Base-by-base conservation (phyloP, 352 stramenopile genomes). In the Phytophthora pluvialis region DNA sequence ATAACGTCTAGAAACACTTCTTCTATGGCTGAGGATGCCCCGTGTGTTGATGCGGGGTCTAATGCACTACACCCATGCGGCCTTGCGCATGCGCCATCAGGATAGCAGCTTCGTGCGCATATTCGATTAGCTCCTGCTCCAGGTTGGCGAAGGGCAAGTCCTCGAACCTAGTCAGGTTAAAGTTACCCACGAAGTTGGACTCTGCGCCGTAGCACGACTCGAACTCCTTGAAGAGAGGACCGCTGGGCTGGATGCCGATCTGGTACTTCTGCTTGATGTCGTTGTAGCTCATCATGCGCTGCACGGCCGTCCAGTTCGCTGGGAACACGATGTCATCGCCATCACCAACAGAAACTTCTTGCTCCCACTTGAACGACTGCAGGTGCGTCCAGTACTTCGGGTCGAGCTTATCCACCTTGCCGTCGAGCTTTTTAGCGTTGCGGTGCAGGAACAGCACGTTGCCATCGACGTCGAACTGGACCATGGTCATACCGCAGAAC, bases 401-500 rank as follows among this genome's bases (percentile, higher is more conserved):
- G 33, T 86, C 72, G 43, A 79, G 47, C 29, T 78, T 72, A 42
- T 75, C 61, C 13, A 78, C 53, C 31, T 84, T 80, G 44, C 80
- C 80, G 18, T 81, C 61, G 28, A 94, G 78, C 55, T 94, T 94
- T 50, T 80, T 81, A 11, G 73, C 78, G 21, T 94, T 94, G 13
- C 86, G 83, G 44, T 94, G 83, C 10, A 92, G 67, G 47, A 94
- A 94, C 4, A 94, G 40, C 15, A 86, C 61, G 12, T 85, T 71
- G 28, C 80, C 80, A 1, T 72, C 32, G 5, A 73, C 32, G 49
- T 90, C 83, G 42, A 78, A 85, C 64, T 93, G 83, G 6, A 88
- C 80, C 86, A 93, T 94, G 26, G 80, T 88, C 68, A 86, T 83
- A 44, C 86, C 83, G 43, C 83, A 92, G 48, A 90, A 94, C 47